These are phyloP conservation scores for Penicillium rolfsii DNA, from an alignment of 2,329 filamentous ascomycete species.

Conservation along the genomic window DNA sequence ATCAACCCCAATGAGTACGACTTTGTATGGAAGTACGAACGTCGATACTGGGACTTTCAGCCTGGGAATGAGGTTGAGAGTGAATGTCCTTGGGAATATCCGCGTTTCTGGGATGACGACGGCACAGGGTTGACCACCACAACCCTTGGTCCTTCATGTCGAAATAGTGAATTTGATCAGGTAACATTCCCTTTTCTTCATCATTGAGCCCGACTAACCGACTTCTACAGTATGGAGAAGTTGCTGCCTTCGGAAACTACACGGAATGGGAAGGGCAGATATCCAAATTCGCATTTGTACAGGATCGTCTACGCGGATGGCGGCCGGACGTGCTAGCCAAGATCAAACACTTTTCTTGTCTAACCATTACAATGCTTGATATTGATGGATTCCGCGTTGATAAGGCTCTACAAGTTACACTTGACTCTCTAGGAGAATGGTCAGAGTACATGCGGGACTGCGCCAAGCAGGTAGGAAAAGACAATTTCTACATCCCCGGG, in stretches of 20 bases:
- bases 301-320: slow-evolving; percentile 70
- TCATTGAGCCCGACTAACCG: slow-evolving; percentile 1
- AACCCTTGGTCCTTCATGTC: slow-evolving; percentile 1
- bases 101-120: slow-evolving; percentile 63
- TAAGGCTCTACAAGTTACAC: slow-evolving; percentile 66
- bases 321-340: slow-evolving; percentile 59
- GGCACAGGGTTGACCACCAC: slow-evolving; percentile 38
- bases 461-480: slow-evolving; percentile 58
- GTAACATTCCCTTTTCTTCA: neutral
- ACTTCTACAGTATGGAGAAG: slow-evolving; percentile 58
- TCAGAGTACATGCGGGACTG: slow-evolving; percentile 62
- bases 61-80: slow-evolving; percentile 57
- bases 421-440: slow-evolving; percentile 63
- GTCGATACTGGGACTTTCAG: slow-evolving; percentile 63
- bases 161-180: slow-evolving; percentile 63
- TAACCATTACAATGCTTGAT: slow-evolving; percentile 63
- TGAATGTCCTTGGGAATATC: slow-evolving; percentile 55
- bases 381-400: slow-evolving; percentile 69
- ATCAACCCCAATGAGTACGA: slow-evolving; percentile 62
- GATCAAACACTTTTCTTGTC: slow-evolving; percentile 64
- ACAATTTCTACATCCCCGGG: slow-evolving; percentile 67
- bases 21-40: slow-evolving; percentile 57
- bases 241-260: slow-evolving; percentile 65
- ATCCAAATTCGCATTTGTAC: slow-evolving; percentile 67
- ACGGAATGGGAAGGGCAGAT: slow-evolving; percentile 66